Evolutionary conservation across 805 yeast genomes (phyloP).

Genomic region (Candida nonsorbophila): DNA sequence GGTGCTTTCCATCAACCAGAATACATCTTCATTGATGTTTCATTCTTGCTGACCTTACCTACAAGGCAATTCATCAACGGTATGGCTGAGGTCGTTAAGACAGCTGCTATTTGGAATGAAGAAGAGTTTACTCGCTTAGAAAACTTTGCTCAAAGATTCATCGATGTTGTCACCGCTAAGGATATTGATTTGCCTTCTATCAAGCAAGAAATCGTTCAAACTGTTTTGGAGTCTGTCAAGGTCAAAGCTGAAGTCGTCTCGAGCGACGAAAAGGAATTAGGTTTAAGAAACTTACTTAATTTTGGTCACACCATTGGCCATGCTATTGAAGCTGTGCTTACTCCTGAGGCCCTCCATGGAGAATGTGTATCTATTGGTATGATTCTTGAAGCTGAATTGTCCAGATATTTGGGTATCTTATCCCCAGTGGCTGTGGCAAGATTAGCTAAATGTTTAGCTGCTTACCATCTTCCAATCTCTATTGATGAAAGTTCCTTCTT

Average conservation of each 20-base stretch:
- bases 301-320: constrained; percentile 98
- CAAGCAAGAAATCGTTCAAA: constrained; percentile 65
- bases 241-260: constrained; percentile 95
- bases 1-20: constrained; percentile 98
- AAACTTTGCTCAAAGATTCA: constrained; percentile 61
- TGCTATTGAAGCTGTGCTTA: constrained; percentile 95
- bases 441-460: constrained; percentile 71
- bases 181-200: constrained; percentile 57
- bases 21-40: constrained; percentile 81
- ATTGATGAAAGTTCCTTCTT: constrained; percentile 64
- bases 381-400: constrained; percentile 88
- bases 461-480: constrained; percentile 82
- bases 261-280: constrained; percentile 91
- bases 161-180: constrained; percentile 50
- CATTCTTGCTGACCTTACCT: constrained; percentile 83
- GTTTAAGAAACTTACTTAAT: constrained; percentile 84
- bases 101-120: constrained; percentile 97
- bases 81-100: constrained; percentile 96
- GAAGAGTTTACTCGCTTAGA: constrained; percentile 83
- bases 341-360: constrained; percentile 95
- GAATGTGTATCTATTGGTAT: constrained; percentile 99
- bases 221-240: constrained; percentile 78
- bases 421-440: constrained; percentile 94
- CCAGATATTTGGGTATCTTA: constrained; percentile 85
- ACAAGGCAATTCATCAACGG: constrained; percentile 94